phyloP scores from a whole-genome alignment of 805 yeast genomes.

The Kodamaea laetipori region DNA sequence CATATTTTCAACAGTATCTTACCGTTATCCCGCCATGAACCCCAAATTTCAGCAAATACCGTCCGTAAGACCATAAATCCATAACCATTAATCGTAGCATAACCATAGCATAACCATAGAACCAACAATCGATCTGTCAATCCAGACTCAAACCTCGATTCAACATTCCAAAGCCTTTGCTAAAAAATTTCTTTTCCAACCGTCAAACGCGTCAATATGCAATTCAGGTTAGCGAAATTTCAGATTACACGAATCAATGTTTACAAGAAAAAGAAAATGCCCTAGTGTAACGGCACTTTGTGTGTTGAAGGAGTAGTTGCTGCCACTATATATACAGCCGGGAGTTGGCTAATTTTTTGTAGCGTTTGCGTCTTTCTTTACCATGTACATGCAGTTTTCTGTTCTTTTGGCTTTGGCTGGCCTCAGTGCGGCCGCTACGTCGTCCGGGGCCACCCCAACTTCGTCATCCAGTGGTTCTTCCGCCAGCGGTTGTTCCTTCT shows the following conservation, averaged over 20 bases:
- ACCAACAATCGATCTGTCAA: not conserved
- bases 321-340: not conserved
- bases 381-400: conserved; percentile 11
- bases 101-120: too few relatives aligned
- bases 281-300: not conserved
- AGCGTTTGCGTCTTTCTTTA: not conserved
- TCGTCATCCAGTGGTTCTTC: conserved; percentile 8
- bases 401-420: conserved; percentile 12
- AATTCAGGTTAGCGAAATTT: not conserved
- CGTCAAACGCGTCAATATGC: conserved; percentile 4
- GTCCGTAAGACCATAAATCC: too few relatives aligned
- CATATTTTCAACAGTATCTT: too few relatives aligned
- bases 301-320: not conserved
- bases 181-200: not conserved
- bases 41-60: too few relatives aligned
- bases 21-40: too few relatives aligned
- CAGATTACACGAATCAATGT: conserved; percentile 1
- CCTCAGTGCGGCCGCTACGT: conserved; percentile 6
- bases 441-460: conserved; percentile 14
- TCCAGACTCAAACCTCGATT: not conserved
- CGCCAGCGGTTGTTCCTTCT: conserved; percentile 34
- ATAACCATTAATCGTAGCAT: too few relatives aligned
- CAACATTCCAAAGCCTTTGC: not conserved
- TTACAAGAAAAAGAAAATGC: not conserved
- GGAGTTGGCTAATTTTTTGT: too few relatives aligned